Percentiles rank a stretch among this genome's conserved stretches.
phyloP scores from a whole-genome alignment of 1,284 basidiomycete genomes.

The Apiotrichum gamsii region DNA sequence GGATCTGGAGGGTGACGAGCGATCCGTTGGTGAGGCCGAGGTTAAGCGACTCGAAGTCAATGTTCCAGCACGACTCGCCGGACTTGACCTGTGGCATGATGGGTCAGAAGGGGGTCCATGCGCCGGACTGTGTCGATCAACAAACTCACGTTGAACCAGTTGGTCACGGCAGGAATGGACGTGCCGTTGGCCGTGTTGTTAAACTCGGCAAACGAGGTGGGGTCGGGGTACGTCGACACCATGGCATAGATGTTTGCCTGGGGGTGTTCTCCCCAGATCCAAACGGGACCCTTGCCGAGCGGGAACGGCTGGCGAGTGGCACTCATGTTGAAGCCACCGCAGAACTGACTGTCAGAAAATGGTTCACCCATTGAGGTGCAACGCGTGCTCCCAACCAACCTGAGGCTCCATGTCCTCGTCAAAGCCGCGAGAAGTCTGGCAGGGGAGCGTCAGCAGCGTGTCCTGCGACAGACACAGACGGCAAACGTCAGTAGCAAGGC shows the following conservation, averaged over 20 bases:
- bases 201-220: constrained; percentile 59
- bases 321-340: constrained; percentile 45
- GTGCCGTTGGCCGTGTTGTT: constrained; percentile 47
- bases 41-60: constrained; percentile 52
- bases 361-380: no score
- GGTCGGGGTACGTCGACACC: constrained; percentile 55
- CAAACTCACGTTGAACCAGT: constrained; percentile 57
- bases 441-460: no score
- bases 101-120: no score
- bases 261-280: constrained; percentile 34
- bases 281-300: constrained; percentile 51
- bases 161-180: constrained; percentile 42
- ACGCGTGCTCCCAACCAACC: constrained; percentile 55
- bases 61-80: constrained; percentile 59
- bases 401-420: constrained; percentile 55
- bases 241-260: constrained; percentile 49
- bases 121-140: no score
- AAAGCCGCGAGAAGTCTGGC: constrained; percentile 57
- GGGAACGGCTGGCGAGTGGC: constrained; percentile 59
- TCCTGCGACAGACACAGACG: no score
- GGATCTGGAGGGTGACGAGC: constrained; percentile 33
- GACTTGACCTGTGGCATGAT: no score
- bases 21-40: constrained; percentile 52
- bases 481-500: neutral
- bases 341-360: constrained; percentile 30